phyloP scores from a whole-genome alignment of 495 filamentous ascomycete genomes.

The Aspergillus leporis region DNA sequence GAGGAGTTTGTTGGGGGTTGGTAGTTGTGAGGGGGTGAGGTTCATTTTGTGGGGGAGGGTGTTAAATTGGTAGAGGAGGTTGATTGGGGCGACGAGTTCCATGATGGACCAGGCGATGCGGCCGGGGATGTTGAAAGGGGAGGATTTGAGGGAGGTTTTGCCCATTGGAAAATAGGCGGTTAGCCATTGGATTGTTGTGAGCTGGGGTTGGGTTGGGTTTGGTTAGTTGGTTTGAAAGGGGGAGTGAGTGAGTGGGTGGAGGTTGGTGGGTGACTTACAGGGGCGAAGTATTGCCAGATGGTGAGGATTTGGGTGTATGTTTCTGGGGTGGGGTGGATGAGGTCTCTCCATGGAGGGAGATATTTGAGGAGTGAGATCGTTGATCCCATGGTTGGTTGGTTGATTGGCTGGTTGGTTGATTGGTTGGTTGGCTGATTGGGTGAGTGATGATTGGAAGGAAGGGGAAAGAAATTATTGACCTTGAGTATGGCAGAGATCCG shows the following conservation, averaged over 20 bases:
- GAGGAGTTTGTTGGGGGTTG: constrained; percentile 34
- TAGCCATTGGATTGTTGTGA: constrained; percentile 63
- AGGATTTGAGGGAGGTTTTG: constrained; percentile 74
- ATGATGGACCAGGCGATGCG: constrained; percentile 82
- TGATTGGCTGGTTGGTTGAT: neutral
- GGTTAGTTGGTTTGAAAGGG: constrained; percentile 8
- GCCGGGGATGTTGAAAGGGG: constrained; percentile 82
- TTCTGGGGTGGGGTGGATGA: neutral
- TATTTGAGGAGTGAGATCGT: neutral
- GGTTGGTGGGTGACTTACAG: neutral
- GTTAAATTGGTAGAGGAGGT: constrained; percentile 73
- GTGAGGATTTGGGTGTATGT: constrained; percentile 1
- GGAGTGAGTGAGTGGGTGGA: neutral
- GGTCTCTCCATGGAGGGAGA: neutral
- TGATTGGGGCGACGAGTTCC: constrained; percentile 77
- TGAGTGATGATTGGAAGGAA: neutral
- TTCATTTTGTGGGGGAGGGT: constrained; percentile 51
- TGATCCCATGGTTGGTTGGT: neutral
- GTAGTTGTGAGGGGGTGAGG: constrained; percentile 23
- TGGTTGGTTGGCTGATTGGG: neutral
- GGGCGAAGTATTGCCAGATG: constrained; percentile 4
- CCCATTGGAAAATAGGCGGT: constrained; percentile 68
- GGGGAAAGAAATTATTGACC: neutral
- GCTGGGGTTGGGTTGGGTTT: constrained; percentile 31
- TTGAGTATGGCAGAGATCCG: too few relatives aligned